Evolutionary conservation across 2,329 filamentous ascomycete species (phyloP), one percentile per base, ranked within the genome.

Genomic region (Ophiostoma pallidulum): DNA sequence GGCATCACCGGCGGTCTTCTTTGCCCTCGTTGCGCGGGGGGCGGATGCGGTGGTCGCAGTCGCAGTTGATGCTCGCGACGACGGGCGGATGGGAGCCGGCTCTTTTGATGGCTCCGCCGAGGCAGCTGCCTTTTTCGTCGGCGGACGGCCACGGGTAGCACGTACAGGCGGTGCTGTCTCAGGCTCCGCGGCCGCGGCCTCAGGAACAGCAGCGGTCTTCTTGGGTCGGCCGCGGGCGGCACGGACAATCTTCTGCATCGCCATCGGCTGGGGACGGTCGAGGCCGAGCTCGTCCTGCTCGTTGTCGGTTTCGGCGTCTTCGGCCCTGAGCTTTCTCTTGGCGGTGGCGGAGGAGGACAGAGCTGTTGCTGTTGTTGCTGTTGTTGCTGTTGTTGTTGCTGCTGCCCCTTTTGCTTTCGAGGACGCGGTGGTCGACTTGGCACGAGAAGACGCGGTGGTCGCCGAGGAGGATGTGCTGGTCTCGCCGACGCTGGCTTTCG

Each of bases 321-420:
- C 75, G 13, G 70, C 59, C 49, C 73, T 67, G 28, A 69, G 71
- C 64, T 81, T 82, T 53, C 78, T 64, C 59, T 76, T 76, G 24
- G 62, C 51, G 7, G 63, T 56, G 12, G 55, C 57, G 46, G 59
- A 54, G 0, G 60, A 51, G 13, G 58, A 54, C 22, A 59, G 49
- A 16, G 60, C 57, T 18, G 59, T 50, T 39, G 64, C 62, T 53
- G 62, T 62, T 43, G 63, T n/a, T 1, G 60, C 51, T 12, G 58
- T 54, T 20, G 59, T 49, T 16, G 60, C 57, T 18, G 59, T 50
- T 39, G 64, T 62, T 53, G 62, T 62, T 43, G 63, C 62, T 14
- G 64, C 62, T 58, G 61, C 45, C 55, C 59, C 62, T 58, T 67
- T 75, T 37, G 73, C 66, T 57, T 69, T 72, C 28, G 72, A 65